Percentiles rank a stretch among this genome's conserved stretches.
Conservation (phyloP, 495 filamentous ascomycete genomes). For the Penicillium cinerascens region DNA sequence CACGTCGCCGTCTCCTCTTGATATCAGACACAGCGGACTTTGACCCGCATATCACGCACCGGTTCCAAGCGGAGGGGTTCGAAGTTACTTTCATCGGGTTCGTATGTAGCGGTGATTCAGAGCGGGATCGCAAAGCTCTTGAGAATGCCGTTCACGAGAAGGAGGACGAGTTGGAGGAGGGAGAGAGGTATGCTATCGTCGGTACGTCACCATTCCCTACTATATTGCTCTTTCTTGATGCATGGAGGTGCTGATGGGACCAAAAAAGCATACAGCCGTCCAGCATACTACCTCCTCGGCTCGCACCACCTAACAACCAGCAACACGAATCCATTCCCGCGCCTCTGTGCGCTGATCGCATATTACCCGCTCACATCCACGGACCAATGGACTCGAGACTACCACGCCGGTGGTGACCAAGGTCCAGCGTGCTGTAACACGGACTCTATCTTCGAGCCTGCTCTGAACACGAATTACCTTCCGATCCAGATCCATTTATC, state of each 20-base stretch:
- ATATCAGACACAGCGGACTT: slow-evolving; percentile 59
- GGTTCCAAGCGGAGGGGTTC: slow-evolving; percentile 64
- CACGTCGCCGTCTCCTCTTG: slow-evolving; percentile 48
- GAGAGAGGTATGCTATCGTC: slow-evolving; percentile 46
- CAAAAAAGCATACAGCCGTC: slow-evolving; percentile 52
- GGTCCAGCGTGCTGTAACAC: slow-evolving; percentile 28
- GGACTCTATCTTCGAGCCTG: slow-evolving; percentile 33
- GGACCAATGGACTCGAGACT: slow-evolving; percentile 1
- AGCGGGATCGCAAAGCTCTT: slow-evolving; percentile 29
- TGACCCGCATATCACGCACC: slow-evolving; percentile 48
- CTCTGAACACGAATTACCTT: slow-evolving; percentile 35
- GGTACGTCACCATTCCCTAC: no score
- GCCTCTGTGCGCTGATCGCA: slow-evolving; percentile 50
- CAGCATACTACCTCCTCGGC: slow-evolving; percentile 54
- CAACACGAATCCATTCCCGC: slow-evolving; percentile 38
- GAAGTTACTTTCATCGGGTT: slow-evolving; percentile 58
- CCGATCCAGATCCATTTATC: slow-evolving; percentile 51
- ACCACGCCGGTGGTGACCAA: slow-evolving; percentile 1
- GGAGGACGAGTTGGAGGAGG: slow-evolving; percentile 40
- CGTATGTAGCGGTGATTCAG: slow-evolving; percentile 39
- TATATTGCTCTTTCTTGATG: no score
- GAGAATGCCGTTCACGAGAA: slow-evolving; percentile 47
- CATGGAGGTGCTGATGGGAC: no score
- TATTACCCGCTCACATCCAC: slow-evolving; percentile 51
- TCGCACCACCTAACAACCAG: slow-evolving; percentile 43